These are phyloP conservation scores for Waltergamsia citrina DNA, from an alignment of 2,329 filamentous ascomycete species.

Conservation along the genomic window DNA sequence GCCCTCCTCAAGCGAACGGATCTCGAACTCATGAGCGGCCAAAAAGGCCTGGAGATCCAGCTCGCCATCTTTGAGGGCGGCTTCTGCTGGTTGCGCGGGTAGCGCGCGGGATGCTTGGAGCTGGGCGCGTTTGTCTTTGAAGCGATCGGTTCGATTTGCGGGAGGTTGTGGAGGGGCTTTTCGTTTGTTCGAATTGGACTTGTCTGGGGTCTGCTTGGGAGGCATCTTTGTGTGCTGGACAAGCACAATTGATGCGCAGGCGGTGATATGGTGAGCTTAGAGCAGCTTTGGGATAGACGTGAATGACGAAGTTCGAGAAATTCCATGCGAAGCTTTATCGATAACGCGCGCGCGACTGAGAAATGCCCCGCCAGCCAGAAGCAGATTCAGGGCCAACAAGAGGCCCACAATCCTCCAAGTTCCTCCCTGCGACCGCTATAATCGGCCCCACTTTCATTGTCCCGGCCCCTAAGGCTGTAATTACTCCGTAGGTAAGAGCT, in stretches of 20 bases:
- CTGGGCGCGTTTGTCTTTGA: constrained; percentile 33
- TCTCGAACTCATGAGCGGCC: constrained; percentile 79
- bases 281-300: too few species aligned
- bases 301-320: background rate
- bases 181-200: constrained; percentile 13
- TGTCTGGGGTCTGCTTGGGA: background rate
- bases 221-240: background rate
- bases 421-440: too few species aligned
- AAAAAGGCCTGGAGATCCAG: constrained; percentile 81
- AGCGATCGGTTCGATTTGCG: constrained; percentile 12
- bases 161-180: constrained; percentile 9
- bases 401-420: too few species aligned
- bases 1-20: constrained; percentile 71
- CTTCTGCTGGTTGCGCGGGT: constrained; percentile 38
- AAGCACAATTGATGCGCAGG: background rate
- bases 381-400: too few species aligned
- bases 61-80: constrained; percentile 59
- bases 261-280: too few species aligned
- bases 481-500: too few species aligned
- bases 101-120: constrained; percentile 37
- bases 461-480: too few species aligned
- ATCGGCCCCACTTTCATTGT: too few species aligned
- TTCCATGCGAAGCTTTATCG: background rate
- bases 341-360: too few species aligned
- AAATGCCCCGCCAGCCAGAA: too few species aligned